Evolutionary conservation across 2,329 filamentous ascomycete species (phyloP).

Genomic region (Acrodontium crateriforme): DNA sequence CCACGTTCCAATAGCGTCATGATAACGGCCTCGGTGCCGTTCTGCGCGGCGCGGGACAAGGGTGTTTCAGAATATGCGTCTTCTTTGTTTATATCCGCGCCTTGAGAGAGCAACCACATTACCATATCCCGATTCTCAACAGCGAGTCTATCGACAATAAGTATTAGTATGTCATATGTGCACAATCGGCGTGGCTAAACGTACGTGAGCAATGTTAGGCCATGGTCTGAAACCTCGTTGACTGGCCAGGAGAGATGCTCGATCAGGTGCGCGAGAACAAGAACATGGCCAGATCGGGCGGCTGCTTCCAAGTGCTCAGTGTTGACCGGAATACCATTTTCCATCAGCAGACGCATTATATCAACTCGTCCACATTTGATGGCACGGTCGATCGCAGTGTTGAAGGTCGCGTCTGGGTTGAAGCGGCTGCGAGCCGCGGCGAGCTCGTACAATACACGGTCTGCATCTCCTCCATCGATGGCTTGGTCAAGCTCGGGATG

Average conservation of each 20-base stretch:
- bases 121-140: constrained; percentile 2
- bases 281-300: constrained; percentile 1
- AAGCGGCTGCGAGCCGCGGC: not conserved
- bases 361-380: constrained; percentile 2
- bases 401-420: not conserved
- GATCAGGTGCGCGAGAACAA: constrained; percentile 1
- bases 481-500: constrained; percentile 2
- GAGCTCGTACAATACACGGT: constrained; percentile 2
- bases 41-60: constrained; percentile 1
- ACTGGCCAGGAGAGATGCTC: constrained; percentile 1
- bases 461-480: constrained; percentile 2
- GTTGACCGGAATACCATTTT: constrained; percentile 1
- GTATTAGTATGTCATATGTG: not conserved
- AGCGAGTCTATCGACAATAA: constrained; percentile 1
- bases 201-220: constrained; percentile 2
- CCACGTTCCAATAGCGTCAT: constrained; percentile 1
- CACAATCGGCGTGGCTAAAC: not conserved
- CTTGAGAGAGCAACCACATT: constrained; percentile 1
- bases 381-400: constrained; percentile 1
- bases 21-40: not conserved
- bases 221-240: constrained; percentile 1
- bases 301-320: constrained; percentile 1
- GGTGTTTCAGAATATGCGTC: constrained; percentile 2
- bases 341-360: constrained; percentile 2
- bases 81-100: constrained; percentile 2